Evolutionary conservation across 2,329 filamentous ascomycete genomes (phyloP).

Genomic region (Metarhizium sp.): DNA sequence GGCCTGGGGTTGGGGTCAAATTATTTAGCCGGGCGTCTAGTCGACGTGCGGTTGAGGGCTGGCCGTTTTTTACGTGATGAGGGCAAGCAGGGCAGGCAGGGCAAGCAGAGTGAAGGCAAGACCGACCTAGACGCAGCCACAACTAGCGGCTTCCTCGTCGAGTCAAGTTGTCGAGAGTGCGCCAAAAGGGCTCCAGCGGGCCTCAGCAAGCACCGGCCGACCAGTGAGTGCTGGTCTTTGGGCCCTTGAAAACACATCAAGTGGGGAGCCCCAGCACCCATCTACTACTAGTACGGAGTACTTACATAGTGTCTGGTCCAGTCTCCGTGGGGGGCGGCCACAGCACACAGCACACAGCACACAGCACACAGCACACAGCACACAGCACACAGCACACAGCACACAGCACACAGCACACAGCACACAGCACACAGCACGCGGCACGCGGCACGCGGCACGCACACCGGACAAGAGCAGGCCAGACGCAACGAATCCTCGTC

Average conservation of each 20-base stretch:
- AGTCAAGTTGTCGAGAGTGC: background rate
- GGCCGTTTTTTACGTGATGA: conserved; percentile 1
- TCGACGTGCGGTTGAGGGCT: background rate
- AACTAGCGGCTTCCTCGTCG: background rate
- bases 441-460: too few species aligned
- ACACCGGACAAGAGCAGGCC: too few species aligned
- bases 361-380: background rate
- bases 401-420: background rate
- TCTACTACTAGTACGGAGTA: background rate
- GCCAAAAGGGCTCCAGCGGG: background rate
- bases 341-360: background rate
- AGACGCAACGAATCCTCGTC: too few species aligned
- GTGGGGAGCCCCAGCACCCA: background rate
- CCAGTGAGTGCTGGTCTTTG: background rate
- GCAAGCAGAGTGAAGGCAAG: background rate
- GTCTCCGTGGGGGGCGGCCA: background rate
- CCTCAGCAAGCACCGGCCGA: background rate
- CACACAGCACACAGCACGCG: background rate
- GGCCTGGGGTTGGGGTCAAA: background rate
- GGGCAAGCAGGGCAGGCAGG: background rate
- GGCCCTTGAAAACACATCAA: background rate
- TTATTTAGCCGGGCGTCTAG: background rate
- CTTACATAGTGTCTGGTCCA: background rate
- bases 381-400: background rate
- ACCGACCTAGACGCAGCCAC: background rate